These are phyloP conservation scores for Quercus wislizeni DNA, from an alignment of 306 rosid genomes.

Conservation along the genomic window DNA sequence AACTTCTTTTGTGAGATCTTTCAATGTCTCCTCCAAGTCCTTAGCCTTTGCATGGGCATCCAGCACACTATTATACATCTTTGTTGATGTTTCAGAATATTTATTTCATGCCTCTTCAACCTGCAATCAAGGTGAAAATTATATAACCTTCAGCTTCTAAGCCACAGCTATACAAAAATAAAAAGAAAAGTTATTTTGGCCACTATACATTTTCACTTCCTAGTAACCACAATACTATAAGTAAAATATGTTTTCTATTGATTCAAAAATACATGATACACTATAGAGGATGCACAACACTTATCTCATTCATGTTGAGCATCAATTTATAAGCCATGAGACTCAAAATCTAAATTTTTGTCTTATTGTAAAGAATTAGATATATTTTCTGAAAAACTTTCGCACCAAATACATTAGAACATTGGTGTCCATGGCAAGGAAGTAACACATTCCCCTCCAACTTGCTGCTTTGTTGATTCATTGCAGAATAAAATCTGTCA, in stretches of 20 bases:
- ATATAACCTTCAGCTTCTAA: constrained; percentile 13
- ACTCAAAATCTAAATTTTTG: not conserved
- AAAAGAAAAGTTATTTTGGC: not conserved
- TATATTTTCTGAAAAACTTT: no score
- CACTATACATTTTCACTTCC: not conserved
- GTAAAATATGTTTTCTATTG: not conserved
- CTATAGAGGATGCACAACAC: not conserved
- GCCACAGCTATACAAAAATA: not conserved
- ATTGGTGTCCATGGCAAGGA: no score
- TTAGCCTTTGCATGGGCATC: constrained; percentile 89
- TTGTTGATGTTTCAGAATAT: constrained; percentile 80
- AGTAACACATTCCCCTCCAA: no score
- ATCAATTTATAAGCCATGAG: not conserved
- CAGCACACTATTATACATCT: constrained; percentile 84
- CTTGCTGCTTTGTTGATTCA: no score
- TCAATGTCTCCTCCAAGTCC: constrained; percentile 76
- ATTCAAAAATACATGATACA: not conserved
- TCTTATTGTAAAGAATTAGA: no score
- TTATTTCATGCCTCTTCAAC: constrained; percentile 75
- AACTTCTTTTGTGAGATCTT: constrained; percentile 81
- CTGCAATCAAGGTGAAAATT: constrained; percentile 43
- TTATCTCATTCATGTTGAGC: not conserved
- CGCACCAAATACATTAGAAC: no score
- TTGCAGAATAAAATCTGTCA: no score
- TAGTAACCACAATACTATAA: not conserved